Evolutionary conservation across 139 green algal species (phyloP), one percentile per base, ranked within the genome.

Genomic region (Tetradesmus obliquus): DNA sequence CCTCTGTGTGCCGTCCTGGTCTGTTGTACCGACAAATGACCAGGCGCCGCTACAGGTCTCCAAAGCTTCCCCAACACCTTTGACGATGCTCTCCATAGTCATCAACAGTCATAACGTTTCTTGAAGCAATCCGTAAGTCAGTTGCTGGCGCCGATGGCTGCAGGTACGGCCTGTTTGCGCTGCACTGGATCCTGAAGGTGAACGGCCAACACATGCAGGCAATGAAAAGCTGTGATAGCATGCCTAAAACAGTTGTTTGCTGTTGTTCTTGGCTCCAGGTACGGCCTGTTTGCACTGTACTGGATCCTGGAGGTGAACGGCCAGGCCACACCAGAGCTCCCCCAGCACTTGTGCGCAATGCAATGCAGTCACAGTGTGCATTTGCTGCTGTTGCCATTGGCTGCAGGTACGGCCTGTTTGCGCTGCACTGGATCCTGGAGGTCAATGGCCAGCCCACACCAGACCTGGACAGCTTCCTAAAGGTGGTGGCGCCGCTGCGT

Each of bases 271-370:
- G 1, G 15, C 17, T 24, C 2, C 66, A 76, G 66, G 22, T 99
- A 99, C 93, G 96, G 95, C 53, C 94, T 99, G 55, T 99, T 97
- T 85, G 97, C 97, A 13, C 94, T 99, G 87, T 95, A 99, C 90
- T 99, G 96, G 95, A 95, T 99, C 71, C 62, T 93, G 8, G 94
- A 97, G 90, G 92, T 98, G 58, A 97, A 98, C 76, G 93, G 93
- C 45, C 62, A 89, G 13, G 82, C 91, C 79, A 76, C 66, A 5
- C 95, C 95, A 5, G 95, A 98, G 87, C 82, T 99, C 32, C 32
- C 32, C 32, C 32, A 45, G 32, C 32, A 45, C 32, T 45, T 45
- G 32, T 45, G 32, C 32, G 32, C 32, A 45, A 45, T 45, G 32
- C 32, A 45, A 45, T 45, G 32, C 32, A 45, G 32, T 45, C 32